phyloP scores from a whole-genome alignment of 768 basidiomycete species.

The Pleurotus tuoliensis region DNA sequence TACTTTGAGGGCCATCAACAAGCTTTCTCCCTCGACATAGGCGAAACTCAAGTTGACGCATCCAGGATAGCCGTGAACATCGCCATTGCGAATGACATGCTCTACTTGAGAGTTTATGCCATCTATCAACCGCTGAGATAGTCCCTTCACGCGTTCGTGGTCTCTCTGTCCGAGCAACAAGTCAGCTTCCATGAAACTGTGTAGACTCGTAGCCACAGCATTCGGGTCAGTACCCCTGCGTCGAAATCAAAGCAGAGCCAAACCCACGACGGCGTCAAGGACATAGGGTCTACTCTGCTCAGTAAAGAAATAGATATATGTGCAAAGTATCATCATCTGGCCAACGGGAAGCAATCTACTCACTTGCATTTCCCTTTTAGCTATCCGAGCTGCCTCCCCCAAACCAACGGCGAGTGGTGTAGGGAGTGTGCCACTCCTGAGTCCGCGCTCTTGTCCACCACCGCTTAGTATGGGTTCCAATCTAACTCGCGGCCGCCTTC shows the following conservation, averaged over 20 bases:
- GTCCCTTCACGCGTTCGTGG: constrained; percentile 62
- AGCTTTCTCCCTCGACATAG: constrained; percentile 95
- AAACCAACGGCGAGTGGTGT: constrained; percentile 86
- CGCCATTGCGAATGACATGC: constrained; percentile 92
- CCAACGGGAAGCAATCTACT: constrained; percentile 34
- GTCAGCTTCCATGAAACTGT: constrained; percentile 9
- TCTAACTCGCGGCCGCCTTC: constrained; percentile 87
- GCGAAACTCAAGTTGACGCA: constrained; percentile 95
- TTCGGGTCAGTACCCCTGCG: constrained; percentile 92
- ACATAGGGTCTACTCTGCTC: background rate
- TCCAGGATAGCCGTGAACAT: constrained; percentile 87
- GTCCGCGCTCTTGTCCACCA: constrained; percentile 94
- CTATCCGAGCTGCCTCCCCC: constrained; percentile 92
- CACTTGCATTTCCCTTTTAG: constrained; percentile 88
- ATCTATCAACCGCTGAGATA: constrained; percentile 78
- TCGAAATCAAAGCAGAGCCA: constrained; percentile 61
- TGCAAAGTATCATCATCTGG: constrained; percentile 38
- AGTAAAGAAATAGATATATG: constrained; percentile 17
- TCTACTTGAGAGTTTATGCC: constrained; percentile 83
- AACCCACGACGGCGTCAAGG: background rate
- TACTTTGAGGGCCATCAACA: constrained; percentile 97
- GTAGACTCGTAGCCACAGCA: background rate
- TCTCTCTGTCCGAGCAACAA: constrained; percentile 58
- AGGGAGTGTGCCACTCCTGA: constrained; percentile 92
- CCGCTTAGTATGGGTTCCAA: constrained; percentile 94